Conservation (phyloP, 139 green algal genomes). For the Coelastrella sp. region DNA sequence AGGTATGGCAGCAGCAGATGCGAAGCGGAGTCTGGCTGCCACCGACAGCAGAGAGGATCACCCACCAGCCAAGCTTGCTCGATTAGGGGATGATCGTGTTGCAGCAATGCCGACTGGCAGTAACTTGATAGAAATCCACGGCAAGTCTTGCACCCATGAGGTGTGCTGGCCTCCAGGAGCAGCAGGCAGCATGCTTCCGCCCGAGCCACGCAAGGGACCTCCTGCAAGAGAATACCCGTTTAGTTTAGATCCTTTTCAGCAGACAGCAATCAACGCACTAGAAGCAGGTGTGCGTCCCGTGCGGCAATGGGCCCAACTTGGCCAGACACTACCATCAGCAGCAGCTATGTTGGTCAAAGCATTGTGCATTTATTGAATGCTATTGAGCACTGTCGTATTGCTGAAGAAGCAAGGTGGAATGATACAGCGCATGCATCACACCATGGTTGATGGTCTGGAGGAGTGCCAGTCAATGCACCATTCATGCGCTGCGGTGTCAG, state of each 20-base stretch:
- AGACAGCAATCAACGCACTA: conserved; percentile 81
- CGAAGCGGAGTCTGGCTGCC: conserved; percentile 1
- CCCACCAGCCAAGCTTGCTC: conserved; percentile 16
- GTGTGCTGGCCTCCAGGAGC: conserved; percentile 75
- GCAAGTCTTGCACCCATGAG: conserved; percentile 86
- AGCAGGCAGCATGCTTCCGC: conserved; percentile 63
- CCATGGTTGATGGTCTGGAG: no score
- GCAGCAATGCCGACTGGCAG: conserved; percentile 43
- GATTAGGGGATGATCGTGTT: conserved; percentile 50
- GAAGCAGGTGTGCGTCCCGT: conserved; percentile 68
- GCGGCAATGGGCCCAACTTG: no score
- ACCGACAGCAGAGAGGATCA: not conserved
- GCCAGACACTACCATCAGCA: no score
- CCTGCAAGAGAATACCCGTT: conserved; percentile 89
- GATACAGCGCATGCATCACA: no score
- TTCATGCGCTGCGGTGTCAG: no score
- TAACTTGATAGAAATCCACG: conserved; percentile 62
- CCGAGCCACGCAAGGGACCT: conserved; percentile 42
- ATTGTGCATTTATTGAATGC: no score
- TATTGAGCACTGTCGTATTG: no score
- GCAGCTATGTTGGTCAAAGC: no score
- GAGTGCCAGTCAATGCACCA: no score
- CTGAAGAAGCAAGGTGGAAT: no score
- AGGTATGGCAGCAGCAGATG: not conserved
- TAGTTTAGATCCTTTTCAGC: conserved; percentile 91